Evolutionary conservation across 805 yeast genomes (phyloP), one percentile per base, ranked within the genome.

Genomic region (Tanozyma kutaoensis): DNA sequence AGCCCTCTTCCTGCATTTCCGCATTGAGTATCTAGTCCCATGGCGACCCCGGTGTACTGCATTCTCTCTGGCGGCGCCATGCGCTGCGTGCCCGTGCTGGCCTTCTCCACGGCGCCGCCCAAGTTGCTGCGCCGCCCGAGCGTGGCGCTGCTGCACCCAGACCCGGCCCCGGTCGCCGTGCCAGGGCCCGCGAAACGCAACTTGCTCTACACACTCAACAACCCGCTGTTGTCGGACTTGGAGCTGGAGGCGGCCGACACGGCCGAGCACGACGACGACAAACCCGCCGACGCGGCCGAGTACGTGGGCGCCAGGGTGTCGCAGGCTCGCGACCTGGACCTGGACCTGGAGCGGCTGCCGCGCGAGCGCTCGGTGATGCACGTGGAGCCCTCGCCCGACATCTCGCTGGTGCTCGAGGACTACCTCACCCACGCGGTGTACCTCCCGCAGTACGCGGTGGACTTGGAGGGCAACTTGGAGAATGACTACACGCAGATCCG

Each of bases 391-490:
- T 17, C 9, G 10, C 20, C 9, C 9, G 10, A 17, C 3, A 14
- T 34, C n/a, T 28, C 29, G 20, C 23, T 42, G 13, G 38, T 43
- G 4, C 23, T 43, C 10, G 30, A 38, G 24, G 38, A 40, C 23
- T 60, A 62, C 32, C 46, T 58, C 9, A 51, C 72, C 3, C 70
- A 63, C 35, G 64, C 75, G 1, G 45, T 68, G 9, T 69, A 65
- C 37, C 46, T 69, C 15, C 72, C 74, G 2, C 55, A 58, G 27
- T 48, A 51, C 27, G 46, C 46, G 24, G 50, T 69, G 11, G 50
- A 53, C 28, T 48, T 66, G 22, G 48, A 60, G 4, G 48, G 45
- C n/a, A 48, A 52, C 30, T 36, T 51, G 24, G 36, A 38, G n/a
- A 48, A 49, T 21, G 50, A 53, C 28, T 53, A 46, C 28, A 36